Percentiles rank a stretch among this genome's conserved stretches.
Conservation (phyloP, 345 rosid species). For the Lumnitzera littorea region DNA sequence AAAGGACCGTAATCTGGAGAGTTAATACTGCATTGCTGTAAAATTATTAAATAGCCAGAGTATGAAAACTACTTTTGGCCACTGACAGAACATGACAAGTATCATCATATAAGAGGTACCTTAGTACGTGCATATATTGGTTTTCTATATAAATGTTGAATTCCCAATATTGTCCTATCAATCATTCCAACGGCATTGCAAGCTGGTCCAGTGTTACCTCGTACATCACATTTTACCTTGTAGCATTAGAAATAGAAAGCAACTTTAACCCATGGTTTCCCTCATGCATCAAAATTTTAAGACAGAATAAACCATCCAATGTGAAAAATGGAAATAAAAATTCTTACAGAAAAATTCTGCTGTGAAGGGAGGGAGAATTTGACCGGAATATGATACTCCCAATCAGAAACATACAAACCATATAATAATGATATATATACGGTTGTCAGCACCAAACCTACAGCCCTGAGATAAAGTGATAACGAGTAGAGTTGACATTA, state of each 20-base stretch:
- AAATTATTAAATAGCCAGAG: conserved; percentile 2
- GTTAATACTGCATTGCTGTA: conserved; percentile 68
- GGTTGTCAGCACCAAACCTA: conserved; percentile 36
- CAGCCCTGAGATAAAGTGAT: conserved; percentile 37
- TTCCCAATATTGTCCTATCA: conserved; percentile 63
- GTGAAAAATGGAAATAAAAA: neutral
- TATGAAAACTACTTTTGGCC: neutral
- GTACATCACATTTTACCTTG: conserved; percentile 71
- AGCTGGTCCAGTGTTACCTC: conserved; percentile 78
- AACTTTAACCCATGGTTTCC: neutral
- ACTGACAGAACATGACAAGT: too few species aligned
- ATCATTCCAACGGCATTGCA: conserved; percentile 84
- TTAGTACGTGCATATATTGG: conserved; percentile 59
- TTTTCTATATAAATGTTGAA: conserved; percentile 57
- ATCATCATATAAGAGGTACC: conserved; percentile 23
- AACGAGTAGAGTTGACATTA: neutral
- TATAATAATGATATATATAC: conserved; percentile 46
- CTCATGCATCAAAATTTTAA: neutral
- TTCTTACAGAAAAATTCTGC: conserved; percentile 38
- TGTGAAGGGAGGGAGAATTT: conserved; percentile 30
- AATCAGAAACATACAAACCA: conserved; percentile 68
- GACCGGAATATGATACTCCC: conserved; percentile 59
- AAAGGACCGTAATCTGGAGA: conserved; percentile 66
- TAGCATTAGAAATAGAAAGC: neutral
- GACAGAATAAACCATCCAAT: neutral